phyloP scores from a whole-genome alignment of 2,329 filamentous ascomycete genomes.

The Catunica adiposa region DNA sequence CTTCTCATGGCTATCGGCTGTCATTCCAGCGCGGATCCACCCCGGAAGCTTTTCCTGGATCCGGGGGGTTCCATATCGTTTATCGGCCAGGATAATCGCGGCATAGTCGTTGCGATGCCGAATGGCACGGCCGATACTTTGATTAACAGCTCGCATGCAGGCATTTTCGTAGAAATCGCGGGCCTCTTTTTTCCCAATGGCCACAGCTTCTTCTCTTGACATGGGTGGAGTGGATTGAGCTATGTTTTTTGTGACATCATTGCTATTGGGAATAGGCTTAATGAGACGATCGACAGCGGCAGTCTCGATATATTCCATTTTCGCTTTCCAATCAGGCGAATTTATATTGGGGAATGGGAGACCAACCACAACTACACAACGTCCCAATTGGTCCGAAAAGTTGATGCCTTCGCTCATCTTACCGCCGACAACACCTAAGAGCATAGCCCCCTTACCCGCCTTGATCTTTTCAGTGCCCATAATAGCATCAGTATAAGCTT shows the following conservation, averaged over 20 bases:
- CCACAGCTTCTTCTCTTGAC: conserved; percentile 17
- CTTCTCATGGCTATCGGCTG: conserved; percentile 30
- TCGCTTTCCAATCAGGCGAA: conserved; percentile 83
- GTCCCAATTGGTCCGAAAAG: conserved; percentile 78
- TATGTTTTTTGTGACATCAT: neutral
- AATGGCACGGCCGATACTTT: conserved; percentile 86
- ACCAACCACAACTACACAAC: conserved; percentile 81
- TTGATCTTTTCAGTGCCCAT: conserved; percentile 25
- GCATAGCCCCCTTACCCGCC: conserved; percentile 45
- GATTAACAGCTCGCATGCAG: conserved; percentile 93
- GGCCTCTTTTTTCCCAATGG: conserved; percentile 37
- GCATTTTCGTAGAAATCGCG: conserved; percentile 83
- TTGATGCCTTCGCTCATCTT: conserved; percentile 97
- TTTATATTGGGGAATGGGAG: conserved; percentile 84
- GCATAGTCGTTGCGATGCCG: conserved; percentile 80
- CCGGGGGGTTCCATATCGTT: conserved; percentile 55
- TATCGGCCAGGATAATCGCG: conserved; percentile 71
- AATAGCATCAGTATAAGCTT: conserved; percentile 56
- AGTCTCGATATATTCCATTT: conserved; percentile 69
- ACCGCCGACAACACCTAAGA: conserved; percentile 83
- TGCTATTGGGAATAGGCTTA: neutral
- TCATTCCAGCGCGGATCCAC: conserved; percentile 68
- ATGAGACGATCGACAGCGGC: conserved; percentile 13
- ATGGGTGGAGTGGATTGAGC: neutral
- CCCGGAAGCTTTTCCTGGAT: conserved; percentile 68